phyloP scores from a whole-genome alignment of 2,329 filamentous ascomycete species.

The Fusarium circinatum region DNA sequence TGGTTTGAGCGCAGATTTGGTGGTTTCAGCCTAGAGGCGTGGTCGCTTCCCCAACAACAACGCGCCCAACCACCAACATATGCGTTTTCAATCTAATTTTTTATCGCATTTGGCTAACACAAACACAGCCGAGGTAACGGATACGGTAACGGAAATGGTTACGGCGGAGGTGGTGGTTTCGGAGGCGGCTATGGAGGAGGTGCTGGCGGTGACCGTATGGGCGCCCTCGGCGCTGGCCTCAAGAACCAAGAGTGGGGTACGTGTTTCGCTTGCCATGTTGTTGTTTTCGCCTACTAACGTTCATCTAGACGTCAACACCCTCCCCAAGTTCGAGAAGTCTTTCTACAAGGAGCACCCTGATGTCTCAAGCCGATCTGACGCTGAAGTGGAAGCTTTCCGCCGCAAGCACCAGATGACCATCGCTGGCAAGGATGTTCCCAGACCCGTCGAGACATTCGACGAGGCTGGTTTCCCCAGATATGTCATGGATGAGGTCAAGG shows the following conservation, averaged over 20 bases:
- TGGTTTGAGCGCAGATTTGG: conserved; percentile 17
- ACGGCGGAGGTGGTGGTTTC: conserved; percentile 51
- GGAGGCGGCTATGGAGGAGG: conserved; percentile 58
- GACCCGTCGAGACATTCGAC: conserved; percentile 96
- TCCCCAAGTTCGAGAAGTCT: conserved; percentile 98
- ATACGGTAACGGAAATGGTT: conserved; percentile 53
- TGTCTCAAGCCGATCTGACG: conserved; percentile 77
- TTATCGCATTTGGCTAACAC: conserved; percentile 50
- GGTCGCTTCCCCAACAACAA: conserved; percentile 13
- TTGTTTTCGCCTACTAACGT: conserved; percentile 44
- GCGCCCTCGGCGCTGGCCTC: conserved; percentile 84
- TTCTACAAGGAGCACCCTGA: conserved; percentile 97
- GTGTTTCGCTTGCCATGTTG: conserved; percentile 54
- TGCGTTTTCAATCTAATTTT: conserved; percentile 6
- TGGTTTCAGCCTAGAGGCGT: conserved; percentile 21
- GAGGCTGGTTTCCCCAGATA: conserved; percentile 97
- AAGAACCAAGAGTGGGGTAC: conserved; percentile 91
- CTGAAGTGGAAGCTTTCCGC: conserved; percentile 90
- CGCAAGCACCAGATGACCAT: conserved; percentile 86
- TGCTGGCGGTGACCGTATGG: conserved; percentile 92
- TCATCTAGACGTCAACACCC: conserved; percentile 71
- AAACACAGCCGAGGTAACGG: conserved; percentile 58
- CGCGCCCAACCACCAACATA: conserved; percentile 15
- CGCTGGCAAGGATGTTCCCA: conserved; percentile 82
- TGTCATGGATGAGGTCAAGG: conserved; percentile 98